Base-by-base conservation (phyloP, 805 yeast species). In the Candida sanyiensis region DNA sequence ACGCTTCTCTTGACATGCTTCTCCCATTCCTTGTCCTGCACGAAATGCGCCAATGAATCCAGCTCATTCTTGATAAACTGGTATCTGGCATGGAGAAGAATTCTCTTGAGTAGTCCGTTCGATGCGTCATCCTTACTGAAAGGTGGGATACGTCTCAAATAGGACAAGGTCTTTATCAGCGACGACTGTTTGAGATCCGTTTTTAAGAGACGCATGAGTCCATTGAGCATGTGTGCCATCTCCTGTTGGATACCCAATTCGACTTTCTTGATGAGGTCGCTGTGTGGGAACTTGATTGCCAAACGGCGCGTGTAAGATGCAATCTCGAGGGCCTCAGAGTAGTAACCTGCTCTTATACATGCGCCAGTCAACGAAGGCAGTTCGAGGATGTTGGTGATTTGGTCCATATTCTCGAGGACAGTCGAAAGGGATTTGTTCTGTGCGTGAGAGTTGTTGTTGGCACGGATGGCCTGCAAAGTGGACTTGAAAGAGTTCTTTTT, bases 281-380 rank as follows among this genome's bases (percentile, higher is more conserved):
- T 60, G 30, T 72, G 71, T 7, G 88, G 85, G 57, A 81, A 89
- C 42, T 94, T 68, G 13, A 79, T 74, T 1, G 72, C 65, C 18
- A 93, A 64, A 39, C 94, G 70, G 45, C 80, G 72, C 1, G 83
- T 77, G 51, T 84, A 78, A 22, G 83, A 72, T 10, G 88, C 82
- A 11, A 90, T 73, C 56, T 90, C 95, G 25, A 90, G 71, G 8
- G 96, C 88, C 52, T 88, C 95, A 24, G 87, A 83, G 55, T 89
- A 93, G 52, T 83, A 84, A 0, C 96, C 96, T 33, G 83, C 81
- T 34, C 76, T 69, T 9, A 89, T 85, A 59, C 97, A 86, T n/a
- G 89, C 77, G 34, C 79, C 72, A 24, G 90, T 79, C 34, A 90
- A 58, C 2, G 94, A 72, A 1, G 98, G 97, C 24, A 93, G 63